Evolutionary conservation across 2,329 filamentous ascomycete species (phyloP).

Genomic region (Zymoseptoria tritici): DNA sequence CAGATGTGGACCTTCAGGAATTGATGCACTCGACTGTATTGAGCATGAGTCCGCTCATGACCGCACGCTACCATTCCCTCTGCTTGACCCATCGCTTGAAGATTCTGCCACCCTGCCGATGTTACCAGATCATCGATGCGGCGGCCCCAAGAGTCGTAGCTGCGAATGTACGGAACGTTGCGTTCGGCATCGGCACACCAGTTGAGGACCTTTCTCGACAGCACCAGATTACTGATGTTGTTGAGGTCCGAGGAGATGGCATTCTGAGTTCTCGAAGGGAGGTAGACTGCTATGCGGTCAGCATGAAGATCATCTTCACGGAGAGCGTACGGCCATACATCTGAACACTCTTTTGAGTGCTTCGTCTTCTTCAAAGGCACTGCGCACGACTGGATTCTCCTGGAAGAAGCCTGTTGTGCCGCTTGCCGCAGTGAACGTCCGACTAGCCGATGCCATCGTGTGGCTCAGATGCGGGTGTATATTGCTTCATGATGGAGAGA

Average conservation of each 20-base stretch:
- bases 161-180: slow-evolving; percentile 55
- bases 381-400: slow-evolving; percentile 2
- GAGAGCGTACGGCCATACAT: neutral
- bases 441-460: neutral
- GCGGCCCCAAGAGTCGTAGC: slow-evolving; percentile 55
- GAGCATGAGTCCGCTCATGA: slow-evolving; percentile 48
- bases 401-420: slow-evolving; percentile 16
- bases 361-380: slow-evolving; percentile 10
- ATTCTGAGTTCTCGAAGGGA: slow-evolving; percentile 30
- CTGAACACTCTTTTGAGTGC: slow-evolving; percentile 6
- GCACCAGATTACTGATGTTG: slow-evolving; percentile 44
- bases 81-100: slow-evolving; percentile 52
- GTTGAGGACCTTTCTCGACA: slow-evolving; percentile 47
- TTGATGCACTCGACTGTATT: slow-evolving; percentile 51
- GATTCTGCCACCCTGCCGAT: slow-evolving; percentile 57
- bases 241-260: slow-evolving; percentile 6
- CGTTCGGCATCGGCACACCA: slow-evolving; percentile 58
- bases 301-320: neutral
- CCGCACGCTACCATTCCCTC: slow-evolving; percentile 55
- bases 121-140: slow-evolving; percentile 55
- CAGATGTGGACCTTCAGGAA: slow-evolving; percentile 55
- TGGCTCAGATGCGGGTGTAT: neutral
- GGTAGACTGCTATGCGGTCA: slow-evolving; percentile 28
- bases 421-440: neutral
- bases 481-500: neutral